These are phyloP conservation scores for Digitaria exilis DNA, from an alignment of 202 grass and related monocot genomes.

Conservation along the genomic window DNA sequence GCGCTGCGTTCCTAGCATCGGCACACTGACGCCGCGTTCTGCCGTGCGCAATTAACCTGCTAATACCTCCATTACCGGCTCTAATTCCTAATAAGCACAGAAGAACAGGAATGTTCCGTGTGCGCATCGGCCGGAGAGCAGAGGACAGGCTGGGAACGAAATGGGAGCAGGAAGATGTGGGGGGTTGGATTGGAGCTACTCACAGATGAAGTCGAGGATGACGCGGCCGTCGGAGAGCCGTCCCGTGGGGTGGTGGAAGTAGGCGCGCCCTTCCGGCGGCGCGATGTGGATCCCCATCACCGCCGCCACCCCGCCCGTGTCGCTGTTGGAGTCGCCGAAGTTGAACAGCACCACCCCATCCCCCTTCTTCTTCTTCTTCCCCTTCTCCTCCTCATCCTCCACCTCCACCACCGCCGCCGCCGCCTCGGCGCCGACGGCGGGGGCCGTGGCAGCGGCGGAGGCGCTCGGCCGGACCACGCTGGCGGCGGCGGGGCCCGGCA, in stretches of 20 bases:
- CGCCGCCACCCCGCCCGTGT: constrained; percentile 66
- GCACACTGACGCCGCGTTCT: not conserved
- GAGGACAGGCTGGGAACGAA: not conserved
- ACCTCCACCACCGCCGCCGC: not conserved
- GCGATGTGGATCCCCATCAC: constrained; percentile 50
- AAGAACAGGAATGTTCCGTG: not conserved
- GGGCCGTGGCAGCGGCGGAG: not conserved
- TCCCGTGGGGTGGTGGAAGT: constrained; percentile 51
- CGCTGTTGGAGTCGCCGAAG: constrained; percentile 76
- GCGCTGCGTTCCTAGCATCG: too few species aligned
- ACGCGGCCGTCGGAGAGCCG: constrained; percentile 72
- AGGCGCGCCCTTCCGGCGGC: constrained; percentile 49
- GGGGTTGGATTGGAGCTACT: not conserved
- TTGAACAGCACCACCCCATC: constrained; percentile 52
- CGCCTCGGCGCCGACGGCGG: not conserved
- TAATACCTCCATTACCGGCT: not conserved
- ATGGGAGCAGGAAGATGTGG: not conserved
- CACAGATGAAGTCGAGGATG: constrained; percentile 78
- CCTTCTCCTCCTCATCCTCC: not conserved
- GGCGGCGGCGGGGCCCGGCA: constrained; percentile 19
- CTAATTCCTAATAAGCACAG: not conserved
- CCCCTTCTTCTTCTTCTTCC: not conserved
- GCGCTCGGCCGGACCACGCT: not conserved
- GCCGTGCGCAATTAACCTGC: not conserved
- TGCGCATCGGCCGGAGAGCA: not conserved